A percentile compares a stretch with the other conserved stretches of the same genome.
phyloP scores from a whole-genome alignment of 164 flowering plant species.

The Tetrastigma voinierianum region DNA sequence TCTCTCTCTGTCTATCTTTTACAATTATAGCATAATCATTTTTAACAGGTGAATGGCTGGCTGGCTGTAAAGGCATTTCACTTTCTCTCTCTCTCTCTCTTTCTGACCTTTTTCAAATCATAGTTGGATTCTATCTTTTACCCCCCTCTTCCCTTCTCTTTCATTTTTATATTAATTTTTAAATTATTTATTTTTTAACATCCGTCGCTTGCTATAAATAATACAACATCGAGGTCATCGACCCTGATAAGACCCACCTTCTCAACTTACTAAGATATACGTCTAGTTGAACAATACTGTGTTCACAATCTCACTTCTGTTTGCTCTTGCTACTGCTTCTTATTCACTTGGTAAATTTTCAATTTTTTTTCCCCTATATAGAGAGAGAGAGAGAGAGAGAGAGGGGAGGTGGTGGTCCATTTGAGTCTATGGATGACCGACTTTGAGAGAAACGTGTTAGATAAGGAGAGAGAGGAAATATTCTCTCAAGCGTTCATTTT shows the following conservation, averaged over 20 bases:
- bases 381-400: not conserved
- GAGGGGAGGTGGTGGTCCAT: conserved; percentile 38
- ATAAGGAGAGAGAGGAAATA: conserved; percentile 29
- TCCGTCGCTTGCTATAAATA: conserved; percentile 9
- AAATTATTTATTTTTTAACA: not conserved
- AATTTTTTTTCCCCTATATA: not conserved
- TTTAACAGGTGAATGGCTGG: conserved; percentile 11
- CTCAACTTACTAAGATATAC: no score
- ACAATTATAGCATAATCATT: conserved; percentile 32
- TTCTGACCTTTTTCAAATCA: not conserved
- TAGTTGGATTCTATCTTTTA: conserved; percentile 1
- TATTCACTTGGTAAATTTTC: no score
- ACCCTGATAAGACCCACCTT: not conserved
- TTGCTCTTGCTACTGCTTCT: no score
- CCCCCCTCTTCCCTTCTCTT: not conserved
- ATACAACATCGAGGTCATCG: not conserved
- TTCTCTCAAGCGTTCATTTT: conserved; percentile 22
- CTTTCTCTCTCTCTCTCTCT: conserved; percentile 11
- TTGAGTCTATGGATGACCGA: conserved; percentile 48
- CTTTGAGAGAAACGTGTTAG: conserved; percentile 36
- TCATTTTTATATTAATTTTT: not conserved
- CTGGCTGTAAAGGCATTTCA: conserved; percentile 26
- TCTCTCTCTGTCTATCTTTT: not conserved
- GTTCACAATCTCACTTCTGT: not conserved
- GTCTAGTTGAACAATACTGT: not conserved